These are phyloP conservation scores for Claviceps arundinis DNA, from an alignment of 2,329 filamentous ascomycete genomes.

Conservation along the genomic window DNA sequence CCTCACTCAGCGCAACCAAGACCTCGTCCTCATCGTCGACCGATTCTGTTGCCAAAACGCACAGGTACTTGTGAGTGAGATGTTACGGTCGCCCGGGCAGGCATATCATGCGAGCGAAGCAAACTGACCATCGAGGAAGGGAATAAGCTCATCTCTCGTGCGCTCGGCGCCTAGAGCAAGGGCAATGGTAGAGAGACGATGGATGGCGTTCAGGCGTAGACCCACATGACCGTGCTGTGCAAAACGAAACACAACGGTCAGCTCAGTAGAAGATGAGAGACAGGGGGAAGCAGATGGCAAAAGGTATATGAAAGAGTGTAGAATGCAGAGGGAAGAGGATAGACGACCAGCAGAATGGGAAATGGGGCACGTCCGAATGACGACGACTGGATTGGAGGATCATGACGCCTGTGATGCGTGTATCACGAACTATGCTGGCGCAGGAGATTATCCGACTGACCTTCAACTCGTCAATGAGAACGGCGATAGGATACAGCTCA, in stretches of 20 bases:
- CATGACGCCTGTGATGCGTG: not conserved
- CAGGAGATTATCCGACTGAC: conserved; percentile 34
- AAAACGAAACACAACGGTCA: conserved; percentile 11
- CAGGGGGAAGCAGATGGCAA: not conserved
- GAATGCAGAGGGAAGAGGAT: not conserved
- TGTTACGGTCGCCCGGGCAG: conserved; percentile 5
- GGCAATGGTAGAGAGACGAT: conserved; percentile 94
- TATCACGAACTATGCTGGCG: not conserved
- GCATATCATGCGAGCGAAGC: conserved; percentile 3
- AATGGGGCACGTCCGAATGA: conserved; percentile 1
- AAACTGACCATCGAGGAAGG: conserved; percentile 87
- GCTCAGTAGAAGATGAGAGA: conserved; percentile 8
- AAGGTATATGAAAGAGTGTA: not conserved
- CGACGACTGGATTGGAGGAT: conserved; percentile 6
- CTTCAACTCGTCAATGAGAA: conserved; percentile 99
- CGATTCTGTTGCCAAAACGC: conserved; percentile 52
- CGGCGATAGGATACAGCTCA: conserved; percentile 98
- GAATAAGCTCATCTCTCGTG: conserved; percentile 96
- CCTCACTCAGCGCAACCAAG: conserved; percentile 88
- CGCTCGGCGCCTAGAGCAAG: conserved; percentile 90
- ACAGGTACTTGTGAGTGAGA: conserved; percentile 1
- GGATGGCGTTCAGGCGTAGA: conserved; percentile 94
- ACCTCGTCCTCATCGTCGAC: conserved; percentile 99
- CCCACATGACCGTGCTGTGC: conserved; percentile 92
- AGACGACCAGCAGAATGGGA: conserved; percentile 4